Conservation (phyloP, 306 rosid genomes). For the Pachyrhizus erosus region DNA sequence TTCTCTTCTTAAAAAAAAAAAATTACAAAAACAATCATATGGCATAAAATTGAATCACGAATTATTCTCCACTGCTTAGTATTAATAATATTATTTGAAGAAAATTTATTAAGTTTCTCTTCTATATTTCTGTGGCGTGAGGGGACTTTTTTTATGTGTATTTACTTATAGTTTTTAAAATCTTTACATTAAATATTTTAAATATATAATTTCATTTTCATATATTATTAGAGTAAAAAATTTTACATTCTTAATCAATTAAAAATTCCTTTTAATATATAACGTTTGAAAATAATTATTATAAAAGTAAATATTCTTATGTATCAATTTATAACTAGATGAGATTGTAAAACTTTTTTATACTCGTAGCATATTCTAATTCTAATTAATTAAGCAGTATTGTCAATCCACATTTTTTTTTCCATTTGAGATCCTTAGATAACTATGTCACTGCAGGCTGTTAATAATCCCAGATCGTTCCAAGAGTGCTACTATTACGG, state of each 20-base stretch:
- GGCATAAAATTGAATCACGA: background rate
- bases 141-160: background rate
- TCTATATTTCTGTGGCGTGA: background rate
- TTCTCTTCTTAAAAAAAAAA: background rate
- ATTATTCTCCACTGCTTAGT: background rate
- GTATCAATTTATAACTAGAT: background rate
- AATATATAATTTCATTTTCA: background rate
- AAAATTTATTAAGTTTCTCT: background rate
- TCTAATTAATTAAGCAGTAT: no score
- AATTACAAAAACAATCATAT: background rate
- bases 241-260: background rate
- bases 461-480: no score
- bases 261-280: background rate
- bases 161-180: background rate
- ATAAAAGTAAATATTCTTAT: background rate
- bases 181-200: background rate
- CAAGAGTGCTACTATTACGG: no score
- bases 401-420: no score
- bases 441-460: no score
- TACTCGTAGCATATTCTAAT: background rate
- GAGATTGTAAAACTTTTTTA: background rate
- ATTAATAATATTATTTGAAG: background rate
- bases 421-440: no score
- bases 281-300: background rate
- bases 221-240: no score